phyloP scores from a whole-genome alignment of 163 green algal species.

The Scenedesmus sp. region DNA sequence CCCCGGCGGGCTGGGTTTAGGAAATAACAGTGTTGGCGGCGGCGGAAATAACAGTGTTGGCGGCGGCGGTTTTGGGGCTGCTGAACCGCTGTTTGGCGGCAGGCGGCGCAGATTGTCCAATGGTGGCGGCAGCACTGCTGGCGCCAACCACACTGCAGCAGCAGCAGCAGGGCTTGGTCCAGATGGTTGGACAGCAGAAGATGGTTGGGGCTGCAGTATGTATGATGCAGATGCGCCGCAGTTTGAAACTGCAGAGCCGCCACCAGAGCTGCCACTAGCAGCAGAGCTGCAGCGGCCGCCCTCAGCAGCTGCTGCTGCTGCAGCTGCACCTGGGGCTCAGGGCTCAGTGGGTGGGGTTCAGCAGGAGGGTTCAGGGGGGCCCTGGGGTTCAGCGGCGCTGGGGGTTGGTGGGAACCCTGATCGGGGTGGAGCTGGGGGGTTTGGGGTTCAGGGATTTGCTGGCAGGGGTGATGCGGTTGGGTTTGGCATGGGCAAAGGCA shows the following conservation, averaged over 20 bases:
- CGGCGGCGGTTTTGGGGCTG: neutral
- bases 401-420: neutral
- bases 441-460: neutral
- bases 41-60: neutral
- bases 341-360: neutral
- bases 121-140: neutral
- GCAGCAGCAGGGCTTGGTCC: neutral
- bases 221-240: conserved; percentile 6
- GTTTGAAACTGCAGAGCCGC: neutral
- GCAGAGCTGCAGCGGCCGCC: neutral
- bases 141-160: neutral
- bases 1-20: neutral
- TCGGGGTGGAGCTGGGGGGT: neutral
- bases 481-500: neutral
- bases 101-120: neutral
- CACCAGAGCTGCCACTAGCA: neutral
- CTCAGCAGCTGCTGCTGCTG: neutral
- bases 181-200: neutral
- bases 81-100: neutral
- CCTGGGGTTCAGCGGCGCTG: neutral
- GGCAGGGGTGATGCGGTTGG: neutral
- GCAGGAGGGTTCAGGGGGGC: neutral
- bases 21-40: neutral
- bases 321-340: neutral
- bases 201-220: neutral